phyloP scores from a whole-genome alignment of 768 basidiomycete genomes.

The Lentinula aciculospora region DNA sequence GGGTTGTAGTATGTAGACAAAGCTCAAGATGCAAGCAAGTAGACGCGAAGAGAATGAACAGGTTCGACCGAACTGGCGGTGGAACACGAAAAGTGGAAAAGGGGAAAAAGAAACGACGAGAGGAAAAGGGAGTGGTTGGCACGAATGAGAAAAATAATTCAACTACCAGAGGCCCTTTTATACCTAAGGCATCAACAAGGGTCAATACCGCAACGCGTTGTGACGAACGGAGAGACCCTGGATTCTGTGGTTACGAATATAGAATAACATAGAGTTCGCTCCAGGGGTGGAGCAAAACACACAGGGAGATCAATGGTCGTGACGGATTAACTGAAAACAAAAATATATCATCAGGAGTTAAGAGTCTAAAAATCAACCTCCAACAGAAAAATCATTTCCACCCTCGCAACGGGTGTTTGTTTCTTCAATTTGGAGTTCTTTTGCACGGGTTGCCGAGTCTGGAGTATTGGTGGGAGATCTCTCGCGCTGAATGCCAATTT shows the following conservation, averaged over 20 bases:
- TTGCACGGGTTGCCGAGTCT: too few species aligned
- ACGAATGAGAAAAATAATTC: background rate
- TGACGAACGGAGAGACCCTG: background rate
- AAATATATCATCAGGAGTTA: background rate
- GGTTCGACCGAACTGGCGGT: background rate
- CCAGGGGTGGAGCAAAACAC: background rate
- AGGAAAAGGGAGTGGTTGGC: background rate
- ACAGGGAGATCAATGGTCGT: background rate
- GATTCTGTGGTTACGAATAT: background rate
- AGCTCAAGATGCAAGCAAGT: background rate
- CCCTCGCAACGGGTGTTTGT: background rate
- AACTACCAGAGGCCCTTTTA: background rate
- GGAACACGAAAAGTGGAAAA: background rate
- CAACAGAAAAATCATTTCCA: background rate
- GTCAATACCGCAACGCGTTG: background rate
- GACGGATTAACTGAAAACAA: background rate
- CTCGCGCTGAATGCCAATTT: too few species aligned
- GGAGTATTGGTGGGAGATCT: too few species aligned
- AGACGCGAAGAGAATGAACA: background rate
- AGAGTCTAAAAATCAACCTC: background rate
- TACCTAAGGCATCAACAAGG: background rate
- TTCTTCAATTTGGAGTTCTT: background rate
- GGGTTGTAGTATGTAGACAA: background rate
- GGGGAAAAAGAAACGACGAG: background rate
- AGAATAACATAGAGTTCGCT: background rate